A percentile compares a stretch with the other conserved stretches of the same genome.
Conservation (phyloP, 1,284 basidiomycete species). For the Somion occarium region DNA sequence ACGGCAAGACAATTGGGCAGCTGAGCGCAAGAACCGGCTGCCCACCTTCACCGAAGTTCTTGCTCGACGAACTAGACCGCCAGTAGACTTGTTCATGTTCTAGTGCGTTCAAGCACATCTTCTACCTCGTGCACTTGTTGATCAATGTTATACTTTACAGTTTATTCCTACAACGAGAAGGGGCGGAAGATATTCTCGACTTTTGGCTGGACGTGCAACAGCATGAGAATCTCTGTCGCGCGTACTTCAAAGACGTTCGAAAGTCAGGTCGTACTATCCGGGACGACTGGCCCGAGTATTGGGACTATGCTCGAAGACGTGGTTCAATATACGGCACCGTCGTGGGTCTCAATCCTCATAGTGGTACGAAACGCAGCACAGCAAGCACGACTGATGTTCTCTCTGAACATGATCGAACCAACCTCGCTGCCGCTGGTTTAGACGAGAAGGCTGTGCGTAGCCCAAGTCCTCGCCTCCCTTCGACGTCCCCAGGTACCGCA, state of each 20-base stretch:
- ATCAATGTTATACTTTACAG: conserved; percentile 31
- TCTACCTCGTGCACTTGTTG: conserved; percentile 9
- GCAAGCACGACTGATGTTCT: conserved; percentile 65
- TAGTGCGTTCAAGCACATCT: conserved; percentile 61
- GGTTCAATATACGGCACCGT: conserved; percentile 91
- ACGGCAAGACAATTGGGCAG: conserved; percentile 63
- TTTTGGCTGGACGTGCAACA: conserved; percentile 99
- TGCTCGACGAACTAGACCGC: conserved; percentile 83
- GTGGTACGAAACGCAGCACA: conserved; percentile 67
- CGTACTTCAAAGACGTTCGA: conserved; percentile 97
- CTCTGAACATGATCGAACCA: conserved; percentile 59
- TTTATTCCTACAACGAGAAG: conserved; percentile 89
- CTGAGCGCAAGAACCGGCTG: conserved; percentile 62
- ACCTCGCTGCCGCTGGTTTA: conserved; percentile 37
- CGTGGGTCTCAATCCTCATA: conserved; percentile 63
- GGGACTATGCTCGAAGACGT: conserved; percentile 81
- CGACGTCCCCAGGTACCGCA: conserved; percentile 40
- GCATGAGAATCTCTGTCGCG: conserved; percentile 96
- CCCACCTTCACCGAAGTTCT: conserved; percentile 84
- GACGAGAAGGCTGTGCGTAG: conserved; percentile 45
- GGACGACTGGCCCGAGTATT: conserved; percentile 98
- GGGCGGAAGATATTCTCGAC: conserved; percentile 92
- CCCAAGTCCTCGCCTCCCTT: conserved; percentile 45
- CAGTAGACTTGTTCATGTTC: conserved; percentile 98
- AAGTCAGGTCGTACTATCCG: conserved; percentile 89